phyloP scores from a whole-genome alignment of 495 filamentous ascomycete species.

The Trichoderma reesei region DNA sequence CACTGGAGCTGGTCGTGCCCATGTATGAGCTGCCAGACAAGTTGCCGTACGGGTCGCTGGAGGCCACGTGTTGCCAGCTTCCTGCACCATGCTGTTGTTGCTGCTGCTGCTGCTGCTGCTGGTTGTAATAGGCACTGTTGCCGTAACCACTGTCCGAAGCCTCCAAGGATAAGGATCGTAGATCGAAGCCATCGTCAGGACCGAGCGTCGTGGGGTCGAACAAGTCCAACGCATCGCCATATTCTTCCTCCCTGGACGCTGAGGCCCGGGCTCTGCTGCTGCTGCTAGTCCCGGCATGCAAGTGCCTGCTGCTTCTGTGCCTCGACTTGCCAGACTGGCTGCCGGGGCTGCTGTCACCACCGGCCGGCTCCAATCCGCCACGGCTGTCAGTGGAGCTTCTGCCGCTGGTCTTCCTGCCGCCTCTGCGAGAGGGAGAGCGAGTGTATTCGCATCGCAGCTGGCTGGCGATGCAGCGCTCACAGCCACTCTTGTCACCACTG shows the following conservation, averaged over 20 bases:
- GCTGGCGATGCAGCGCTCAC: constrained; percentile 13
- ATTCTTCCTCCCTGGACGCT: neutral
- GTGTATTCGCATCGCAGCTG: constrained; percentile 10
- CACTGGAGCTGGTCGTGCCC: neutral
- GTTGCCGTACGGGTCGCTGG: neutral
- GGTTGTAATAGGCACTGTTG: neutral
- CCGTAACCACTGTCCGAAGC: neutral
- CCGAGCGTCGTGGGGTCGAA: neutral
- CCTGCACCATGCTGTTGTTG: neutral
- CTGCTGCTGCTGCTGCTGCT: no score
- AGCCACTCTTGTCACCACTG: constrained; percentile 17
- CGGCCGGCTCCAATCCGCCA: neutral
- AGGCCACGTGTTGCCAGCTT: neutral
- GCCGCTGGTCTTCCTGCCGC: neutral
- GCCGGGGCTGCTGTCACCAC: neutral
- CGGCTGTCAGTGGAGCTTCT: constrained; percentile 3
- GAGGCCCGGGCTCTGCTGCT: neutral
- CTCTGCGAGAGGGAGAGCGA: constrained; percentile 4
- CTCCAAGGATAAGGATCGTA: neutral
- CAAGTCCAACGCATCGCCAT: neutral
- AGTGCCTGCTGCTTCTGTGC: neutral
- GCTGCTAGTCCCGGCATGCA: neutral
- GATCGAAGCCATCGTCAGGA: neutral
- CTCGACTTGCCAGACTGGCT: neutral
- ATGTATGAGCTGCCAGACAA: neutral